Evolutionary conservation across 2,329 filamentous ascomycete genomes (phyloP), one percentile per base, ranked within the genome.

Genomic region (Ceratocystis ficicola): DNA sequence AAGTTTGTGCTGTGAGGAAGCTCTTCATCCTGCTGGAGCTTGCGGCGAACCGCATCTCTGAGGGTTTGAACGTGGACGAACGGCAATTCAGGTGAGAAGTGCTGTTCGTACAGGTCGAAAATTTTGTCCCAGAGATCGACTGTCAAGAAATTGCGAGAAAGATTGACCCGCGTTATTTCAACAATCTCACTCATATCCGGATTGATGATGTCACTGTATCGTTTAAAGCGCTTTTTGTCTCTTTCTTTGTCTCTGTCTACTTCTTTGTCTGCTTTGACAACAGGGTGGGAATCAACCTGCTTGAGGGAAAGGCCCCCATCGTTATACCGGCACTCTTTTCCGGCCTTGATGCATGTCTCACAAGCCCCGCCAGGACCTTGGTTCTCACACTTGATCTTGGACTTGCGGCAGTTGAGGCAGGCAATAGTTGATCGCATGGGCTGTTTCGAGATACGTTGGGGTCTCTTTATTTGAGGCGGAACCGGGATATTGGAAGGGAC

Each of bases 361-460:
- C 90, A 95, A 17, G 83, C 84, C 17, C 84, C 86, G 68, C 83
- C 82, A 66, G 86, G 82, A 68, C 88, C 88, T 70, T 83, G 82
- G 75, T 94, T 94, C 74, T 90, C 85, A 77, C 90, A 95, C 76
- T 93, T 93, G 73, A 93, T 89, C 76, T 94, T 95, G 73, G 88
- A 90, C 71, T 84, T 84, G 67, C 89, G 82, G 73, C 89, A 93
- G 69, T 84, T 81, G 68, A 83, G 79, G 75, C 89, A 94, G 61
- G 89, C 89, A 72, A 93, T 90, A 72, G 86, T 89, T 60, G 88
- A 90, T 70, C 89, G 83, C 83, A 90, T 87, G 44, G 79, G 79
- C 12, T 77, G 74, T 66, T 78, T 76, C 71, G 74, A 74, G n/a
- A 79, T 79, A 72, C 76, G 76, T 59, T 73, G 70, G 61, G 75